Percentiles rank a stretch among this genome's conserved stretches.
Evolutionary conservation across 2,329 filamentous ascomycete species (phyloP).

Genomic region (Diaporthe eres): DNA sequence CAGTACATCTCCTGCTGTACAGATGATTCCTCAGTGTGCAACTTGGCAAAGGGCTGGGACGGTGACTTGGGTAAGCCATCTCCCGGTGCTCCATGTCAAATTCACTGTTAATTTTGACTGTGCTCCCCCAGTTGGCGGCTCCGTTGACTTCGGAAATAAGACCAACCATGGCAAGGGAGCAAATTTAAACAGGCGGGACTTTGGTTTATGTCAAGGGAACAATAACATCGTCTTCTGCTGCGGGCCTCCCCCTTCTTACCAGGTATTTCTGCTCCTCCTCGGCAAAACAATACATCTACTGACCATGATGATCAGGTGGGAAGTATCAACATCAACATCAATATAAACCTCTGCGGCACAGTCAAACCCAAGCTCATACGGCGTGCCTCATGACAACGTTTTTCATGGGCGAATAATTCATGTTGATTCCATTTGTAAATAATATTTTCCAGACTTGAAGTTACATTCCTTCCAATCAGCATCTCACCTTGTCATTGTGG

Average conservation of each 20-base stretch:
- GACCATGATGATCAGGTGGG: not conserved
- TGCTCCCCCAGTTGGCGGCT: not conserved
- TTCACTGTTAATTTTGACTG: not conserved
- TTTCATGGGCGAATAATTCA: not conserved
- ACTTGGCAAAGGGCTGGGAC: conserved; percentile 8
- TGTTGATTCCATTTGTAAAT: not conserved
- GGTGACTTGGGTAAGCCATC: not conserved
- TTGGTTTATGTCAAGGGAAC: conserved; percentile 4
- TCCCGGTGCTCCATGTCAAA: not conserved
- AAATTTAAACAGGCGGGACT: conserved; percentile 2
- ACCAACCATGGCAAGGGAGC: conserved; percentile 11
- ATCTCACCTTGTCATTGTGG: not conserved
- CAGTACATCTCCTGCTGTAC: conserved; percentile 20
- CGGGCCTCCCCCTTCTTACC: not conserved
- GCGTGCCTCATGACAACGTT: not conserved
- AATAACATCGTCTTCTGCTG: conserved; percentile 8
- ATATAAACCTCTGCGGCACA: conserved; percentile 15
- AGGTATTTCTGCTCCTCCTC: not conserved
- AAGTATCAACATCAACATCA: conserved; percentile 16
- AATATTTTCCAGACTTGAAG: not conserved
- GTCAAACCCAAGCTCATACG: conserved; percentile 1
- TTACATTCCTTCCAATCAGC: not conserved
- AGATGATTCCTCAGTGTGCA: conserved; percentile 14
- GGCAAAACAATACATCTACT: not conserved
- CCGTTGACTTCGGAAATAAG: conserved; percentile 2